Evolutionary conservation across 2,329 filamentous ascomycete genomes (phyloP).

Genomic region (Phaeosphaeriaceae sp.): DNA sequence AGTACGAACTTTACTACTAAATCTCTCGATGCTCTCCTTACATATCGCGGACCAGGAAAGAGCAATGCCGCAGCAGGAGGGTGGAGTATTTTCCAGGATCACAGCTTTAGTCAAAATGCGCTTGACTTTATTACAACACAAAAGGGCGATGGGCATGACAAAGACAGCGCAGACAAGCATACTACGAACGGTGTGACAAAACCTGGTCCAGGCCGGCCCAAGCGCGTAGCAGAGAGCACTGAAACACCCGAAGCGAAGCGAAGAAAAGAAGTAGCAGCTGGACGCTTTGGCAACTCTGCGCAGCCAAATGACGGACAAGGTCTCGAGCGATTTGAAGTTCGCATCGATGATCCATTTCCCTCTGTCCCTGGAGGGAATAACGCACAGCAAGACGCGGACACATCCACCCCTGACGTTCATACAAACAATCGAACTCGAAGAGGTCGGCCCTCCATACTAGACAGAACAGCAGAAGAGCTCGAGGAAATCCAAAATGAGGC

Average conservation of each 20-base stretch:
- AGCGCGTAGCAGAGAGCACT: conserved; percentile 32
- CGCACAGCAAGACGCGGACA: conserved; percentile 21
- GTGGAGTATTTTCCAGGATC: conserved; percentile 79
- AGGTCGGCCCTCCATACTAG: conserved; percentile 43
- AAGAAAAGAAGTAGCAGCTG: conserved; percentile 66
- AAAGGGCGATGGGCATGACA: conserved; percentile 27
- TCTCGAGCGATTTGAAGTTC: conserved; percentile 58
- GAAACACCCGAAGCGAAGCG: conserved; percentile 58
- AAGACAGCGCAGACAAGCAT: conserved; percentile 17
- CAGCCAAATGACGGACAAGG: conserved; percentile 45
- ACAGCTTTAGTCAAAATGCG: conserved; percentile 58
- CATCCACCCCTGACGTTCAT: conserved; percentile 20
- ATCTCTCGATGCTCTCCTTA: conserved; percentile 72
- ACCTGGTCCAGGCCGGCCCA: conserved; percentile 33
- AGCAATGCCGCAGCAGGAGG: conserved; percentile 76
- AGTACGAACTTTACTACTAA: conserved; percentile 72
- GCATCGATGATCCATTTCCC: conserved; percentile 56
- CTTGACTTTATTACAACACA: conserved; percentile 53
- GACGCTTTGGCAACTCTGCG: conserved; percentile 69
- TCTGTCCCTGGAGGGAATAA: conserved; percentile 9
- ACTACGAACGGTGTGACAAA: conserved; percentile 21
- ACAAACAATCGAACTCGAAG: conserved; percentile 26
- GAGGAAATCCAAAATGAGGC: conserved; percentile 33
- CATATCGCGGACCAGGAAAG: conserved; percentile 71
- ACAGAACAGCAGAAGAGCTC: conserved; percentile 39